Base-by-base conservation (phyloP, 768 basidiomycete genomes). In the Rubroboletus pulcherrimus region DNA sequence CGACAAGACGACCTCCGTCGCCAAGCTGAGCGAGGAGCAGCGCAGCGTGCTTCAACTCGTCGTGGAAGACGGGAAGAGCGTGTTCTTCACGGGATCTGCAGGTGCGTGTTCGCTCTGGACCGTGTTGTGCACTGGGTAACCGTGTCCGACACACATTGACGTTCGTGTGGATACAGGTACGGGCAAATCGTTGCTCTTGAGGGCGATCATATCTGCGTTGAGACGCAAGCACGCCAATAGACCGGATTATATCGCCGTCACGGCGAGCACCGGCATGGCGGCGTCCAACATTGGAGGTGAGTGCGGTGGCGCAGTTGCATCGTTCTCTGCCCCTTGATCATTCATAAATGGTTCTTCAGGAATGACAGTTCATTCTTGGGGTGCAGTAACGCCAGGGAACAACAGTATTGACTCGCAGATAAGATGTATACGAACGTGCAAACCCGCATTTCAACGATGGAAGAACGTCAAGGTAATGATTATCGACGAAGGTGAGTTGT, bases 71-170 rank as follows among this genome's bases (percentile, higher is more conserved):
- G 80, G 77, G 11, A 78, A 81, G 70, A 84, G 71, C 46, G 75
- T 87, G 15, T 86, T 87, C 71, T 86, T 86, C 64, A 86, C 85
- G 8, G 85, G 85, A 5, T 79, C 81, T 5, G 85, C 85, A n/a
- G 85, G 85, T 84, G 57, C 48, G 76, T 63, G 12, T 29, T 41
- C 24, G 15, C 21, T 34, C 7, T 39, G 40, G 19, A 7, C 19
- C 6, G 11, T 21, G 15, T 26, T 15, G 6, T 33, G 30, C 19
- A 9, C 31, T 17, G 5, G 46, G 9, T 12, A n/a, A n/a, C 5
- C 0, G n/a, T 35, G 29, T n/a, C 8, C 33, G 5, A 42, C n/a
- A 6, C n/a, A 6, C 3, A n/a, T 17, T 54, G 14, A 37, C 29
- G 34, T 47, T 21, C 46, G 10, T 14, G 12, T 1, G 49, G 12